phyloP scores from a whole-genome alignment of 441 rosid species.

The Arabidopsis hybrid region DNA sequence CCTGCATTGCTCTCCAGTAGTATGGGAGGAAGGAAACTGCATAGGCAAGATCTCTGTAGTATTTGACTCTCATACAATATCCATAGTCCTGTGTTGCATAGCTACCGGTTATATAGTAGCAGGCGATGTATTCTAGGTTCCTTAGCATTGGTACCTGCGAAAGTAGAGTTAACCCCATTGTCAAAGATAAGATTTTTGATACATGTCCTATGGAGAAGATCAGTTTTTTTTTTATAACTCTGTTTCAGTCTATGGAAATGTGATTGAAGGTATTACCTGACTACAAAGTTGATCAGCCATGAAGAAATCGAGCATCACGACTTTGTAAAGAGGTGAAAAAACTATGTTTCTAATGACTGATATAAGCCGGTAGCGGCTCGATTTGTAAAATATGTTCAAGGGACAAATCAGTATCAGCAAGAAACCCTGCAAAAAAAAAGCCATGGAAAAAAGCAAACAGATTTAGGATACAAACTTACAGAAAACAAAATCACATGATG shows the following conservation, averaged over 20 bases:
- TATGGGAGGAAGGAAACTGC: constrained; percentile 97
- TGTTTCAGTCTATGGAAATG: neutral
- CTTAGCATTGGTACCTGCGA: constrained; percentile 80
- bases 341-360: constrained; percentile 76
- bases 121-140: constrained; percentile 85
- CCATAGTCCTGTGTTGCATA: constrained; percentile 87
- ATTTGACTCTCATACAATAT: constrained; percentile 78
- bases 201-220: neutral
- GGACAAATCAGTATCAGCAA: constrained; percentile 75
- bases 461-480: constrained; percentile 10
- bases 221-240: neutral
- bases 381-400: constrained; percentile 70
- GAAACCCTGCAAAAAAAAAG: constrained; percentile 59
- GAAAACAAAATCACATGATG: neutral
- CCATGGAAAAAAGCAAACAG: neutral
- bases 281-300: constrained; percentile 99
- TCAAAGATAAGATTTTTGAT: constrained; percentile 18
- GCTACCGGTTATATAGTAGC: constrained; percentile 95
- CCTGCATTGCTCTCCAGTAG: constrained; percentile 99
- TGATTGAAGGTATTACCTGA: constrained; percentile 59
- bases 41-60: constrained; percentile 88
- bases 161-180: constrained; percentile 9
- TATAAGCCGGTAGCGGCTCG: constrained; percentile 80
- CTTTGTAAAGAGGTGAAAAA: constrained; percentile 94
- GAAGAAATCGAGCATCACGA: constrained; percentile 97